Base-by-base conservation (phyloP, 116 monocot genomes). In the Dioscorea cayenensis region DNA sequence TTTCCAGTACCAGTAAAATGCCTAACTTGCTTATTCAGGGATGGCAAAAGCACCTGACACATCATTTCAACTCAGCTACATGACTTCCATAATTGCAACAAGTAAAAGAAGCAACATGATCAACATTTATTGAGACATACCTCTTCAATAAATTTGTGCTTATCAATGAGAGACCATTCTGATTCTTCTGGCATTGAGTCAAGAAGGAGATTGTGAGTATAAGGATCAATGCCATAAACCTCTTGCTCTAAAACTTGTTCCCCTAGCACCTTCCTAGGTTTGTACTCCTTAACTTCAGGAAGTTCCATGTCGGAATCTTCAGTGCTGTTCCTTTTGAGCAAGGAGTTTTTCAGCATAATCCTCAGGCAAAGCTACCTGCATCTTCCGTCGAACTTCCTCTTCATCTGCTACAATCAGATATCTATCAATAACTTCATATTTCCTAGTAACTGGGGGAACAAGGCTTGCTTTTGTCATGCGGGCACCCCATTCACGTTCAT, bases 401-500 rank as follows among this genome's bases (percentile, higher is more conserved):
- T 94, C 91, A 84, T 99, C 99, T 73, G 99, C 94, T 72, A 99
- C 77, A 50, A 89, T 68, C 69, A 99, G 81, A 74, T 99, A 99
- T 52, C 72, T 75, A 28, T 99, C 99, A 43, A 99, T 94, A 48
- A 89, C 87, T 83, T 99, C 99, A 71, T 99, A 99, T 71, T 99
- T 99, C 64, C 99, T 79, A n/a, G 99, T 94, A 70, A 99, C 79
- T 20, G 99, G 99, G 49, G 99, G 99, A 66, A 91, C 99, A 73
- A 99, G 87, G 72, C 99, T 89, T 52, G 87, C 94, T 87, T 99
- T 94, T 68, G 99, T 99, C 99, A 99, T 99, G 50, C 99, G 94
- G 63, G 99, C 99, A 77, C 99, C 99, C 99, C 94, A 99, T 82
- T 89, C 94, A 78, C 94, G 86, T 32, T 99, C 99, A 72, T 94